Base-by-base conservation (phyloP, 345 rosid species). In the Kernera saxatilis region DNA sequence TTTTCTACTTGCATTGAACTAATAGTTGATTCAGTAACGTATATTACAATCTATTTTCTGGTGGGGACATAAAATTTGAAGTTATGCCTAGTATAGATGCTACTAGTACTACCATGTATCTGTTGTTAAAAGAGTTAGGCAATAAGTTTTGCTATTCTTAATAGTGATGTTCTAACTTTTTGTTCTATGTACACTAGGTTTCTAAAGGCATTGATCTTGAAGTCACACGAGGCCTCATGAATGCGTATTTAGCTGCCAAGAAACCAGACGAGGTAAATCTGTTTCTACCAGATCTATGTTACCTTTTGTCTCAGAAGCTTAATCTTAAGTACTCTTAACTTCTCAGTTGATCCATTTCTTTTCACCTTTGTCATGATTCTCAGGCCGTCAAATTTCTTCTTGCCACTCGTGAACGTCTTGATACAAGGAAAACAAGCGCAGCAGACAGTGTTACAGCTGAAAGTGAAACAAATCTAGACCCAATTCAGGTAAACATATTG, bases 201-300 rank as follows among this genome's bases (percentile, higher is more conserved):
- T 86, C 90, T 29, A 85, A 81, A 58, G 78, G 58, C 70, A 69
- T 84, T 41, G 78, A 89, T 72, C 88, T 93, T 71, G 97, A 93
- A 84, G 88, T 84, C 76, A 82, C 92, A 33, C 88, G 87, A 30
- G 97, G 97, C 52, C 84, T 81, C 61, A 82, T 92, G 56, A 89
- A 93, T 58, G 82, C 96, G 6, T 81, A 88, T 74, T 82, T 93
- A 77, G 97, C 97, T 85, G 88, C 98, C n/a, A 86, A 87, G 81
- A 93, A 83, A 75, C 94, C 96, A 12, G 88, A 83, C 74, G 90
- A 89, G 95, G 98, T 93, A 75, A 64, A 77, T 48, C 54, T 41
- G 67, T 37, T 67, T 56, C 68, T 32, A 67, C 46, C 45, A 29
- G 37, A 50, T 22, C 39, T 46, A 19, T 18, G 44, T 29, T 60